These are phyloP conservation scores for Craterostigma plantagineum DNA, from an alignment of 257 asterid species.

Conservation along the genomic window DNA sequence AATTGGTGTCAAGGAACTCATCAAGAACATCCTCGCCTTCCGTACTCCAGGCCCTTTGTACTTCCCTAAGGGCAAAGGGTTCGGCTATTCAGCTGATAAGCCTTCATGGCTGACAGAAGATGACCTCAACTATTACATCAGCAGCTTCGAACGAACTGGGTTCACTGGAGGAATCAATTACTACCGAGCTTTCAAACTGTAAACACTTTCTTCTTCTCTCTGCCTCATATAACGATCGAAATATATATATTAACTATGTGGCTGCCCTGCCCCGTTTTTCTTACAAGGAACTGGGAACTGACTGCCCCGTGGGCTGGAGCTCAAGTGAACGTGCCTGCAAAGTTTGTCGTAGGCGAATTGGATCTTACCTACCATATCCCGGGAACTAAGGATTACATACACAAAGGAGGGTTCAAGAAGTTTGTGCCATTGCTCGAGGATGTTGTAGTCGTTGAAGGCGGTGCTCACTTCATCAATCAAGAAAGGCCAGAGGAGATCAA, in stretches of 20 bases:
- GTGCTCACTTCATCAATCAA: slow-evolving; percentile 53
- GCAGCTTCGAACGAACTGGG: slow-evolving; percentile 37
- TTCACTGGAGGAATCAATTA: slow-evolving; percentile 70
- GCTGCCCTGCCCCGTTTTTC: slow-evolving; percentile 3
- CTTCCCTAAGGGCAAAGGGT: slow-evolving; percentile 48
- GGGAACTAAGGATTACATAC: slow-evolving; percentile 33
- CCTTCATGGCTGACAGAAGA: slow-evolving; percentile 48
- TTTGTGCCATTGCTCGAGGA: slow-evolving; percentile 45
- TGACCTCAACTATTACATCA: slow-evolving; percentile 43
- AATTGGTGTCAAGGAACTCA: slow-evolving; percentile 27
- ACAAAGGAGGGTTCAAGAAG: slow-evolving; percentile 37
- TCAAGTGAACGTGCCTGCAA: slow-evolving; percentile 36
- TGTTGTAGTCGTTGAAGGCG: slow-evolving; percentile 40
- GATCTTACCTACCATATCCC: slow-evolving; percentile 39
- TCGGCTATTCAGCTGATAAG: slow-evolving; percentile 18
- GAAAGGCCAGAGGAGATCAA: slow-evolving; percentile 52
- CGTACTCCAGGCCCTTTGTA: slow-evolving; percentile 29
- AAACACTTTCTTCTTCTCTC: not conserved
- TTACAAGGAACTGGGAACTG: slow-evolving; percentile 56
- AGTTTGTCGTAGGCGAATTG: slow-evolving; percentile 43
- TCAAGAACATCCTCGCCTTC: slow-evolving; percentile 26
- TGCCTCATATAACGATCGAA: not conserved
- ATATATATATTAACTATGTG: not conserved
- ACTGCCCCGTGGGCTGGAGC: slow-evolving; percentile 49
- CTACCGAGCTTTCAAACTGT: slow-evolving; percentile 45